Evolutionary conservation across 2,329 filamentous ascomycete species (phyloP).

Genomic region (Diaporthe nobilis): DNA sequence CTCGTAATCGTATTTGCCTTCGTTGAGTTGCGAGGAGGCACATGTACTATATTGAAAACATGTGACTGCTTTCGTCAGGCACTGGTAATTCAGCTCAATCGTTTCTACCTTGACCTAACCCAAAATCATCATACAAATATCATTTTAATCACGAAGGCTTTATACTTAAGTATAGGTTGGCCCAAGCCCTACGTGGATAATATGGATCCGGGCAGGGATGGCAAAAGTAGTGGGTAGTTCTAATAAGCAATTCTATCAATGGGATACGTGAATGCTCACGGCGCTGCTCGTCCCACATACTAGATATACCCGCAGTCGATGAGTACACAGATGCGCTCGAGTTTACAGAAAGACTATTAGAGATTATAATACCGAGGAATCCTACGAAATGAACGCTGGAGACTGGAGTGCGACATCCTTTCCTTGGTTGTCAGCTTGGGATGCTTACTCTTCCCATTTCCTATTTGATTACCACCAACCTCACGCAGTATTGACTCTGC

Average conservation of each 20-base stretch:
- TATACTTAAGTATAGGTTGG: no score
- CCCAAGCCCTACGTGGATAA: no score
- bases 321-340: not conserved
- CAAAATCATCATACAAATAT: rapidly evolving
- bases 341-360: not conserved
- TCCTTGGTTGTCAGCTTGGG: not conserved
- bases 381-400: not conserved
- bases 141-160: not conserved
- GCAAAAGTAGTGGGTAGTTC: no score
- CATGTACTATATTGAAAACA: not conserved
- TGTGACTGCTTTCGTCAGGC: not conserved
- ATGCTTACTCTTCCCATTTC: not conserved
- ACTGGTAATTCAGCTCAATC: not conserved
- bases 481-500: not conserved
- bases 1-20: not conserved
- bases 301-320: not conserved
- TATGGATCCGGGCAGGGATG: no score
- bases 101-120: not conserved
- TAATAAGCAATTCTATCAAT: not conserved
- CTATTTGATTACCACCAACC: not conserved
- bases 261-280: no score
- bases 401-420: not conserved
- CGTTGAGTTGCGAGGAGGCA: not conserved
- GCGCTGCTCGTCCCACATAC: no score
- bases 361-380: not conserved